Base-by-base conservation (phyloP, 2,329 filamentous ascomycete species). In the Paracoccidioides lutzii region DNA sequence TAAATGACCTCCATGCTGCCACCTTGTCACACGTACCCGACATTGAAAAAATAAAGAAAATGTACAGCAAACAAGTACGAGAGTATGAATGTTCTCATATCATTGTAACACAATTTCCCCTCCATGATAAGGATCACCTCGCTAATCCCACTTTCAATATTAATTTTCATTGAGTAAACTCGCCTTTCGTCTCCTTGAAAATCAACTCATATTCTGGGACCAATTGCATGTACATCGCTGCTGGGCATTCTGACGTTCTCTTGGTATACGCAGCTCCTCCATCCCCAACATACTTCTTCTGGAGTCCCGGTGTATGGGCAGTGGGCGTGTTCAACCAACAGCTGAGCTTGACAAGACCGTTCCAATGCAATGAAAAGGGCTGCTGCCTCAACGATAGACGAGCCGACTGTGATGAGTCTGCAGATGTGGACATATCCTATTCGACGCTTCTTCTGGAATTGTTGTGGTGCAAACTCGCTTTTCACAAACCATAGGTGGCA, bases 351-450 rank as follows among this genome's bases (percentile, higher is more conserved):
- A 65, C 85, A 88, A 44, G 78, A 81, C 50, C 83, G 76, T 67
- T 89, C 85, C 66, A 87, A 75, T 43, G 85, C 70, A 0, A 80
- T 81, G 65, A 87, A 85, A 52, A 88, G 67, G 65, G 83, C 88
- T 0, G 81, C 82, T 1, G 85, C 85, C 69, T 89, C 85, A 64
- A 89, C 85, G 1, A 89, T 84, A 0, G 85, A 89, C 8, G 68
- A 63, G 5, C 86, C 85, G 0, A 87, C 84, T 0, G 83, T 87
- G 52, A 89, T 69, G 41, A 89, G 71, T 22, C 51, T 53, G 32
- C 28, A 43, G 14, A 40, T 38, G 15, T 32, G 35, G 3, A 22
- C 15, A 14, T 15, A 7, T 6, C 14, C 14, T 35, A 32, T 48
- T 35, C 33, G 45, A 35, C 2, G 15, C 32, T 48, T 33, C 9